These are phyloP conservation scores for Barnettozyma sucrosica DNA, from an alignment of 805 yeast genomes.

Conservation along the genomic window DNA sequence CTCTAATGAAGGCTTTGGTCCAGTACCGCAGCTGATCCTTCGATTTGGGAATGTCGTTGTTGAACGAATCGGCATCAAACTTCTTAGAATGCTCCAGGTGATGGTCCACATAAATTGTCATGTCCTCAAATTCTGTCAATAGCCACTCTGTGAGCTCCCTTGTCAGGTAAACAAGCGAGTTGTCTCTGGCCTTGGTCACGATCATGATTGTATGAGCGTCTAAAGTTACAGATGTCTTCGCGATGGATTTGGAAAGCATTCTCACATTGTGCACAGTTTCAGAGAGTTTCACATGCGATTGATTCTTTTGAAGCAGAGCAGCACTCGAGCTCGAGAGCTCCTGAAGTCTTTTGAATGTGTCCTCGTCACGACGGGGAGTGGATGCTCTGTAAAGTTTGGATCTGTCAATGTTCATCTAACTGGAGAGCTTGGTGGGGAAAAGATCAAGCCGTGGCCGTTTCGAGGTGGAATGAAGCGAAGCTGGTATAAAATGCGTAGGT, in stretches of 20 bases:
- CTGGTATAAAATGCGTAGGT: not conserved
- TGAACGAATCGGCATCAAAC: slow-evolving; percentile 54
- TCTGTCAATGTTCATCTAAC: slow-evolving; percentile 3
- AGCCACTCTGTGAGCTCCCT: slow-evolving; percentile 80
- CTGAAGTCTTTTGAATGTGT: slow-evolving; percentile 18
- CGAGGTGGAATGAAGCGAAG: not conserved
- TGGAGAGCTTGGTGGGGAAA: not conserved
- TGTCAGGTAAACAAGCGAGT: slow-evolving; percentile 67
- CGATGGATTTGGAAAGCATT: slow-evolving; percentile 62
- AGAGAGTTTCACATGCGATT: slow-evolving; percentile 69
- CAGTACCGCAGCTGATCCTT: slow-evolving; percentile 53
- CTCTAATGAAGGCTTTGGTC: slow-evolving; percentile 51
- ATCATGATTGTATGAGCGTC: slow-evolving; percentile 68
- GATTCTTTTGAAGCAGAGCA: slow-evolving; percentile 44
- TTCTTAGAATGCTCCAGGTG: slow-evolving; percentile 54
- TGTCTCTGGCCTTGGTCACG: slow-evolving; percentile 87
- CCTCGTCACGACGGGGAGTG: slow-evolving; percentile 12
- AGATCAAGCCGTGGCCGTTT: not conserved
- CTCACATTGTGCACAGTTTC: slow-evolving; percentile 80
- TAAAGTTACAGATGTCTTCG: slow-evolving; percentile 64
- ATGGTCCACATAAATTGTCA: slow-evolving; percentile 67
- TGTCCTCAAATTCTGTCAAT: slow-evolving; percentile 33
- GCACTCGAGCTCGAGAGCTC: slow-evolving; percentile 27
- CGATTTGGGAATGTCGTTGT: slow-evolving; percentile 42
- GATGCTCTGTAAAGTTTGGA: not conserved